phyloP scores from a whole-genome alignment of 257 asterid genomes.

The Lithospermum erythrorhizon region DNA sequence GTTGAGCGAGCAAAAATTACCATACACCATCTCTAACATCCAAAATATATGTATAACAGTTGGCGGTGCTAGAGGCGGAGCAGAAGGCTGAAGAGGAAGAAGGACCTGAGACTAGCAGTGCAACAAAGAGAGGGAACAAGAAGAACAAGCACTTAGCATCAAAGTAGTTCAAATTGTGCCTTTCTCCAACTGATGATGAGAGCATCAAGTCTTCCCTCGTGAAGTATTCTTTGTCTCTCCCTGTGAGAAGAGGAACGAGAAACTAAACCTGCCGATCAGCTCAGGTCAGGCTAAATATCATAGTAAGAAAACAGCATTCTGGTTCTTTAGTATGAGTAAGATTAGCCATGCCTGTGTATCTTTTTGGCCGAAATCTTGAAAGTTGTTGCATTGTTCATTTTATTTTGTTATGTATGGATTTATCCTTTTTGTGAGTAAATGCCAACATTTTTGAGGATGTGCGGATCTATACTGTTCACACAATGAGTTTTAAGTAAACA shows the following conservation, averaged over 20 bases:
- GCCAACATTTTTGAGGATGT: too few relatives aligned
- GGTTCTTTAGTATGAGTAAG: not conserved
- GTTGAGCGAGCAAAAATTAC: not conserved
- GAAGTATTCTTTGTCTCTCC: not conserved
- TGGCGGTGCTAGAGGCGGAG: conserved; percentile 88
- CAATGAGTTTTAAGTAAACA: too few relatives aligned
- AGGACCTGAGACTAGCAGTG: conserved; percentile 47
- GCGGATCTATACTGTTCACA: too few relatives aligned
- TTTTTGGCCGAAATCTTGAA: too few relatives aligned
- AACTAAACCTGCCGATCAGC: not conserved
- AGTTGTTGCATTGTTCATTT: too few relatives aligned
- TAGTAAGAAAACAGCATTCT: not conserved
- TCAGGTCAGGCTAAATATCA: not conserved
- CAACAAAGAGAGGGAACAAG: conserved; percentile 57
- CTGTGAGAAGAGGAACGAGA: not conserved
- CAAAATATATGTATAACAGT: conserved; percentile 21
- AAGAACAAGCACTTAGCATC: conserved; percentile 42
- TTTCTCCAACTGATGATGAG: not conserved
- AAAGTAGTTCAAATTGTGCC: conserved; percentile 18
- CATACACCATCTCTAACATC: conserved; percentile 4
- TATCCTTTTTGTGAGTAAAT: too few relatives aligned
- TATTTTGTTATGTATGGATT: too few relatives aligned
- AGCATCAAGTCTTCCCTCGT: too few relatives aligned
- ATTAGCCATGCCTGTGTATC: too few relatives aligned
- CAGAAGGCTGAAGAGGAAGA: conserved; percentile 88